phyloP scores from a whole-genome alignment of 2,329 filamentous ascomycete species.

The Trichoderma polysporum region DNA sequence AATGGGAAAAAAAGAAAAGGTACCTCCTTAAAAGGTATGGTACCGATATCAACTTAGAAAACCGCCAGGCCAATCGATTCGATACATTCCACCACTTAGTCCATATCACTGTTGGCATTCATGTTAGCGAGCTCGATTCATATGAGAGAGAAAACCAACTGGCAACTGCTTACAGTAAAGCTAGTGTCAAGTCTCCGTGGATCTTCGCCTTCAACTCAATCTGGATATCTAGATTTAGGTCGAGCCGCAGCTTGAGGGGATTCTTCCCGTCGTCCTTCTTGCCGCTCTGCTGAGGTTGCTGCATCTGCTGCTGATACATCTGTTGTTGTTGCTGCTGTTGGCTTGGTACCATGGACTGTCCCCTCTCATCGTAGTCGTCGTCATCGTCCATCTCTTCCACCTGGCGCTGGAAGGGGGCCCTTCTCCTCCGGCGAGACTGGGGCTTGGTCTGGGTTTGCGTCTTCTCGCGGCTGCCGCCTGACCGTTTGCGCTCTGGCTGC shows the following conservation, averaged over 20 bases:
- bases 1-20: not conserved
- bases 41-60: not conserved
- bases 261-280: conserved; percentile 45
- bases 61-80: not conserved
- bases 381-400: not conserved
- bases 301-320: conserved; percentile 21
- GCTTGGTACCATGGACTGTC: conserved; percentile 29
- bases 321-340: conserved; percentile 32
- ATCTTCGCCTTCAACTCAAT: conserved; percentile 79
- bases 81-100: conserved; percentile 12
- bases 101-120: conserved; percentile 14
- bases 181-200: conserved; percentile 72
- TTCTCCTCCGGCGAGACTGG: conserved; percentile 24
- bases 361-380: conserved; percentile 22
- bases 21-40: not conserved
- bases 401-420: conserved; percentile 16
- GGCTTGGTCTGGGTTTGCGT: conserved; percentile 1
- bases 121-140: not conserved
- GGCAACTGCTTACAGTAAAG: conserved; percentile 58
- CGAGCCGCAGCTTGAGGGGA: conserved; percentile 64
- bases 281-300: conserved; percentile 24
- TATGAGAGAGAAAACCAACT: not conserved
- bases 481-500: not conserved
- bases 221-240: conserved; percentile 76
- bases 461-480: not conserved